Evolutionary conservation across 192 early-diverging fungal species (phyloP).

Genomic region (Coemansia asiatica): DNA sequence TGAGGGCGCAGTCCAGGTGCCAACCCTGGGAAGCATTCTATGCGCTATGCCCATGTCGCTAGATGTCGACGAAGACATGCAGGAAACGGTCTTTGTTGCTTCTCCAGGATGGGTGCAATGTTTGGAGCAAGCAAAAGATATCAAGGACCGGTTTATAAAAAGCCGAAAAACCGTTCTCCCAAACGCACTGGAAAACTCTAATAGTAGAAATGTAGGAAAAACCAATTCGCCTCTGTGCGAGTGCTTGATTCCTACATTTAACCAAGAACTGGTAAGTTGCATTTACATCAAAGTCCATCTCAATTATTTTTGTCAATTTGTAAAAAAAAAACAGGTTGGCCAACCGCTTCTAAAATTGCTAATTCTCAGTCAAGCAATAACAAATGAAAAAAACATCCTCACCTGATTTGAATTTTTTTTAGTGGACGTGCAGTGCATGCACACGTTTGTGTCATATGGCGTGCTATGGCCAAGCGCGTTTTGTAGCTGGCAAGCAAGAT

Average conservation of each 20-base stretch:
- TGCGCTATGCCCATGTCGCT: conserved; percentile 25
- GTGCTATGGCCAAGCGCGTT: conserved; percentile 24
- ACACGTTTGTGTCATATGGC: conserved; percentile 22
- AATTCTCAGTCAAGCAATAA: too few relatives aligned
- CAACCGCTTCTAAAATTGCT: too few relatives aligned
- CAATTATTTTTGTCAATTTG: not conserved
- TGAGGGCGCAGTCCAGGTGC: conserved; percentile 36
- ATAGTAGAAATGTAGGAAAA: not conserved
- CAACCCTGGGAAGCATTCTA: conserved; percentile 30
- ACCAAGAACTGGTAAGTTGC: conserved; percentile 1
- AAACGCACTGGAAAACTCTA: not conserved
- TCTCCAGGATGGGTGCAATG: conserved; percentile 1
- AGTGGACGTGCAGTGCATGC: conserved; percentile 38
- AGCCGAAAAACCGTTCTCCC: not conserved
- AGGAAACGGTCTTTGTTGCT: conserved; percentile 34
- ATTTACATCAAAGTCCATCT: not conserved
- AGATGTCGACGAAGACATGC: conserved; percentile 27
- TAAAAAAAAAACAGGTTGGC: too few relatives aligned
- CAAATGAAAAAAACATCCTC: too few relatives aligned
- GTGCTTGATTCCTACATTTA: not conserved
- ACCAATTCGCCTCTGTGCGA: not conserved
- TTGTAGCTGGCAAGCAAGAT: not conserved
- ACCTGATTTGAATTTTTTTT: not conserved
- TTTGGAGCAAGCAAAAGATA: not conserved
- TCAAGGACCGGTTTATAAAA: not conserved